Percentiles rank a stretch among this genome's conserved stretches.
Conservation (phyloP, 768 basidiomycete species). For the Auricularia cornea region DNA sequence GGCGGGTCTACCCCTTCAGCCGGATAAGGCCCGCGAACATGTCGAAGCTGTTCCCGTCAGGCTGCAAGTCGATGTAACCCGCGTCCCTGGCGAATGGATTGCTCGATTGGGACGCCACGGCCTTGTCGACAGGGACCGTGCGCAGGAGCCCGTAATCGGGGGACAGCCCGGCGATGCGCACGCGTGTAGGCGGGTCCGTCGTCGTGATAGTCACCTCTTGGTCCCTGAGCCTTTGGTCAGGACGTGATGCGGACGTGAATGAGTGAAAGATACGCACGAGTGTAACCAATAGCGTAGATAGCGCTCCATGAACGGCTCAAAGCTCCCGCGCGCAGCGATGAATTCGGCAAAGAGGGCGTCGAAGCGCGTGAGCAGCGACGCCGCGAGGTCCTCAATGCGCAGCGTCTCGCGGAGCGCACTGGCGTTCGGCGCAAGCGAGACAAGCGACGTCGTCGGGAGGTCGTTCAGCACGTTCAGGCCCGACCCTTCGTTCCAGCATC, state of each 20-base stretch:
- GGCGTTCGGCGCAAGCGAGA: slow-evolving; percentile 46
- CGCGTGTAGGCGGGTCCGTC: slow-evolving; percentile 53
- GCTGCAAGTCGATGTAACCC: slow-evolving; percentile 82
- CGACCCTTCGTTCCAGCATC: no score
- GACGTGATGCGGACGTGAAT: neutral
- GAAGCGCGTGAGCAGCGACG: slow-evolving; percentile 67
- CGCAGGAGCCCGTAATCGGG: slow-evolving; percentile 79
- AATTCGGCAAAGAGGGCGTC: slow-evolving; percentile 74
- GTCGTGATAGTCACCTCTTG: slow-evolving; percentile 79
- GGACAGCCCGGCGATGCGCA: slow-evolving; percentile 81
- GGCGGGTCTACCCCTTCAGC: slow-evolving; percentile 25
- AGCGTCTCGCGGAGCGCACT: slow-evolving; percentile 27
- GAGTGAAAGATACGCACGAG: slow-evolving; percentile 49
- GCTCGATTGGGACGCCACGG: slow-evolving; percentile 7
- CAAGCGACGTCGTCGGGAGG: slow-evolving; percentile 73
- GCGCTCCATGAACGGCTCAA: slow-evolving; percentile 69
- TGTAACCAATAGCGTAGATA: slow-evolving; percentile 87
- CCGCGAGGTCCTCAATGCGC: slow-evolving; percentile 66
- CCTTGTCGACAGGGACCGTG: slow-evolving; percentile 51
- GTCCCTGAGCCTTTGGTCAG: slow-evolving; percentile 40
- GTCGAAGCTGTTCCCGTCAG: slow-evolving; percentile 96
- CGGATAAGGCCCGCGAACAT: slow-evolving; percentile 83
- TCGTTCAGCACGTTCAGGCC: slow-evolving; percentile 82
- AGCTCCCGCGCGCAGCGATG: slow-evolving; percentile 54
- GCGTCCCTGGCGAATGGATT: slow-evolving; percentile 12